Evolutionary conservation across 345 rosid genomes (phyloP).

Genomic region (Lumnitzera littorea): DNA sequence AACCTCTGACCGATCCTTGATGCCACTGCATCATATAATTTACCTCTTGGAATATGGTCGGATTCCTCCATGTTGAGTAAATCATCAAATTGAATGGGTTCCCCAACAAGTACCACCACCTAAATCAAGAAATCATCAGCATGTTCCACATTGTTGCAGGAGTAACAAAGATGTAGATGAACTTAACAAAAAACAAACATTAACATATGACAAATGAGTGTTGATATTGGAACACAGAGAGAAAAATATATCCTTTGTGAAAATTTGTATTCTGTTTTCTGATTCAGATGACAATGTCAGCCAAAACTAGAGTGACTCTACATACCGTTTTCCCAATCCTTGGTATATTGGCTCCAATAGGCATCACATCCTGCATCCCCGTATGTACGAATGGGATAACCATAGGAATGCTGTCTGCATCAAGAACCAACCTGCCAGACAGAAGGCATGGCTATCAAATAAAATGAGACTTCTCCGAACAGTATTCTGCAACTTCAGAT

Average conservation of each 20-base stretch:
- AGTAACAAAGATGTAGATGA: neutral
- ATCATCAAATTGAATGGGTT: slow-evolving; percentile 76
- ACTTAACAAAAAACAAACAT: neutral
- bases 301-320: neutral
- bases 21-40: slow-evolving; percentile 78
- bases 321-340: slow-evolving; percentile 86
- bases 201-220: neutral
- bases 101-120: slow-evolving; percentile 90
- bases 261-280: too few relatives aligned
- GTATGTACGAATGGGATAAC: slow-evolving; percentile 92
- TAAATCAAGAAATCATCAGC: slow-evolving; percentile 6
- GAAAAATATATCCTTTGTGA: neutral
- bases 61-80: slow-evolving; percentile 39
- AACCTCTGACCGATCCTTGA: slow-evolving; percentile 65
- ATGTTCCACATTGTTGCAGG: neutral
- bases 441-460: neutral
- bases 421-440: slow-evolving; percentile 66
- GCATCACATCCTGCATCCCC: slow-evolving; percentile 98
- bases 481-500: too few relatives aligned
- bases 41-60: slow-evolving; percentile 45
- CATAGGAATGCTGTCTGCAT: slow-evolving; percentile 70
- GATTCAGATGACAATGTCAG: too few relatives aligned
- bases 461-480: neutral
- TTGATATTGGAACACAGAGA: neutral
- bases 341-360: slow-evolving; percentile 79